Percentiles rank a stretch among this genome's conserved stretches.
These are phyloP conservation scores for Filosporella fistucella DNA, from an alignment of 495 filamentous ascomycete species.

Conservation along the genomic window DNA sequence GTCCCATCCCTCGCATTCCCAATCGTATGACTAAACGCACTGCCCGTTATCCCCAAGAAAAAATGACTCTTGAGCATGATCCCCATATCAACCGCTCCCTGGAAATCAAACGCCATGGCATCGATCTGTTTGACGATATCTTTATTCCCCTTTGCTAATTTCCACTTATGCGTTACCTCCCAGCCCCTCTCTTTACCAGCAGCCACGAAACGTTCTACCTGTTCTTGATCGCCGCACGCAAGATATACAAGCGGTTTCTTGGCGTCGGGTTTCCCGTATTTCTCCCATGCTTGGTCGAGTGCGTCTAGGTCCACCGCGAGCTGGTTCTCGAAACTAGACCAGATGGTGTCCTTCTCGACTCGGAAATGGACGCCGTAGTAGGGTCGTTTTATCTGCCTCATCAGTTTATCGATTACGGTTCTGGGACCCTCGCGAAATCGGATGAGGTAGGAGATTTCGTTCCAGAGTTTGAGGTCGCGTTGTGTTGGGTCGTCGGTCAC, in stretches of 20 bases:
- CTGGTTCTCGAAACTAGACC: constrained; percentile 20
- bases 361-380: constrained; percentile 25
- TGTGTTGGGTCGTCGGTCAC: constrained; percentile 25
- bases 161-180: constrained; percentile 26
- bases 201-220: constrained; percentile 18
- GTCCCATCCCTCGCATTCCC: constrained; percentile 22
- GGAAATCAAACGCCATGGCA: constrained; percentile 24
- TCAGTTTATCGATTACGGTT: constrained; percentile 5
- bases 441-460: constrained; percentile 19
- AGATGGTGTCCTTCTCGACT: constrained; percentile 25
- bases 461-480: constrained; percentile 22
- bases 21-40: constrained; percentile 21
- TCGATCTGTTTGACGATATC: constrained; percentile 11
- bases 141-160: constrained; percentile 5
- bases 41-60: constrained; percentile 24
- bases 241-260: constrained; percentile 23
- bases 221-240: constrained; percentile 21
- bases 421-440: constrained; percentile 16
- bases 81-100: constrained; percentile 23
- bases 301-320: constrained; percentile 21
- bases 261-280: constrained; percentile 1
- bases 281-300: constrained; percentile 20
- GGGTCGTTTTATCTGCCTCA: constrained; percentile 8
- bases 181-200: constrained; percentile 19
- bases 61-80: constrained; percentile 19